Evolutionary conservation across 805 yeast genomes (phyloP).

Genomic region (Barnettozyma pratensis): DNA sequence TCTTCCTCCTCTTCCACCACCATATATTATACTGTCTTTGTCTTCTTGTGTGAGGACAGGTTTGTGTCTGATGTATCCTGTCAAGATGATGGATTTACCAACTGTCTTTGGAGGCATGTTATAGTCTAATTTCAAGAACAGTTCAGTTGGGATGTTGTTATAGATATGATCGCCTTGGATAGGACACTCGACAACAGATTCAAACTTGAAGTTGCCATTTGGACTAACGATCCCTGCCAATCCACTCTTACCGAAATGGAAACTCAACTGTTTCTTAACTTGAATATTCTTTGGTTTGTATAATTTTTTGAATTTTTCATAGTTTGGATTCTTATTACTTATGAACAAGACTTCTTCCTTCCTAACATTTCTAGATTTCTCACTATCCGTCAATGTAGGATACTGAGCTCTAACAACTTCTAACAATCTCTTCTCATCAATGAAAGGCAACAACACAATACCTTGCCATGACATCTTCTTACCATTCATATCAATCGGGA

Average conservation of each 20-base stretch:
- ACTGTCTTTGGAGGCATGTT: constrained; percentile 49
- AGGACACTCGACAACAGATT: constrained; percentile 30
- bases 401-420: constrained; percentile 64
- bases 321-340: constrained; percentile 54
- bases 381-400: constrained; percentile 58
- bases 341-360: constrained; percentile 67
- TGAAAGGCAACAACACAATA: constrained; percentile 83
- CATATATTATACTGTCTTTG: constrained; percentile 52
- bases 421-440: constrained; percentile 74
- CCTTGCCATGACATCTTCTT: constrained; percentile 95
- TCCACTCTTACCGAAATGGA: constrained; percentile 48
- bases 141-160: constrained; percentile 36
- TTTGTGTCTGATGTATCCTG: constrained; percentile 65
- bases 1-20: constrained; percentile 32
- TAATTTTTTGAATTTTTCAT: constrained; percentile 28
- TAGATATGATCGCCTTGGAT: constrained; percentile 28
- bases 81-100: constrained; percentile 79
- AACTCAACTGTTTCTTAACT: constrained; percentile 24
- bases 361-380: constrained; percentile 60
- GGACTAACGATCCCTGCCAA: constrained; percentile 51
- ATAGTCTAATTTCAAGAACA: constrained; percentile 44
- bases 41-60: constrained; percentile 66
- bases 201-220: constrained; percentile 29
- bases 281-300: constrained; percentile 26
- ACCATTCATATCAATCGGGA: constrained; percentile 92